Conservation (phyloP, 2,329 filamentous ascomycete species). For the Trichoderma atroviride region DNA sequence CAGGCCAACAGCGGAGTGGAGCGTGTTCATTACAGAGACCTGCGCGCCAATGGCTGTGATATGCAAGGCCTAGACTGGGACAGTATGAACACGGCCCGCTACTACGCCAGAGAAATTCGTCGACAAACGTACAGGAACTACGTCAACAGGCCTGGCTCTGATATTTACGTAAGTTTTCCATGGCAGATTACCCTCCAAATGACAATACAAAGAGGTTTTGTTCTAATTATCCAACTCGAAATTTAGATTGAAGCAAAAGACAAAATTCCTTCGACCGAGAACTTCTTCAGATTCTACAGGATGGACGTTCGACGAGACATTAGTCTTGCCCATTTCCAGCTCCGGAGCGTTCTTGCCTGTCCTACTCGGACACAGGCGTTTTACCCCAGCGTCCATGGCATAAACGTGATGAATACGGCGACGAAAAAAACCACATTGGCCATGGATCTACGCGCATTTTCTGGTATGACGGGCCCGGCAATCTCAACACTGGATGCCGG, state of each 20-base stretch:
- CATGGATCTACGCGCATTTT: conserved; percentile 47
- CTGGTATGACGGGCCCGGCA: conserved; percentile 41
- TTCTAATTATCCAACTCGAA: background rate
- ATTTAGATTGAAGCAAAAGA: background rate
- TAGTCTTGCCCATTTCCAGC: conserved; percentile 65
- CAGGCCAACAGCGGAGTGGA: conserved; percentile 33
- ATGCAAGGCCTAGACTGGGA: conserved; percentile 64
- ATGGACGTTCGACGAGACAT: conserved; percentile 59
- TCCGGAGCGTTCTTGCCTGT: conserved; percentile 64
- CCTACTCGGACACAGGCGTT: conserved; percentile 59
- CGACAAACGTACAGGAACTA: conserved; percentile 59
- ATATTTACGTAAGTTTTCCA: conserved; percentile 38
- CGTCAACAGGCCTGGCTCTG: conserved; percentile 53
- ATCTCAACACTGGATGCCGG: conserved; percentile 56
- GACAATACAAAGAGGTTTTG: background rate
- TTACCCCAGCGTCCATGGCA: conserved; percentile 55
- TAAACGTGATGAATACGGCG: conserved; percentile 57
- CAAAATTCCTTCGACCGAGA: conserved; percentile 45
- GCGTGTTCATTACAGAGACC: conserved; percentile 46
- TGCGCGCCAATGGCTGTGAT: conserved; percentile 60
- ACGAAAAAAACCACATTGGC: conserved; percentile 49
- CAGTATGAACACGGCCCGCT: conserved; percentile 53
- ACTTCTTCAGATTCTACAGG: conserved; percentile 60
- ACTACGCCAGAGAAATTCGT: conserved; percentile 52
- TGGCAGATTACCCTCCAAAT: background rate